phyloP scores from a whole-genome alignment of 2,329 filamentous ascomycete genomes.

The Aureobasidium namibiae region DNA sequence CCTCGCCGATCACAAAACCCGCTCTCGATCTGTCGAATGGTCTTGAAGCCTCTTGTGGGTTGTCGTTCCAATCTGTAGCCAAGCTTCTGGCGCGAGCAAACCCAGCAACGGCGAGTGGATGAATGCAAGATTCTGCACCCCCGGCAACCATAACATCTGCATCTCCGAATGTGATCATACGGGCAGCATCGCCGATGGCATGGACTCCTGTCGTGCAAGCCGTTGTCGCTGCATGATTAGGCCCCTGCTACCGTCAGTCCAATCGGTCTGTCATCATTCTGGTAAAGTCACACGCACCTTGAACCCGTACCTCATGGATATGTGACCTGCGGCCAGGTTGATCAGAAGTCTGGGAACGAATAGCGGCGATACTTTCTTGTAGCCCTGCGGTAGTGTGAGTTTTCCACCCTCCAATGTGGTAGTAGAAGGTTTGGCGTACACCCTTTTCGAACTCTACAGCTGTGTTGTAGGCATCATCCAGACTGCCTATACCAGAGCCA shows the following conservation, averaged over 20 bases:
- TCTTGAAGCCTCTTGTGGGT: conserved; percentile 63
- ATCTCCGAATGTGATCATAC: conserved; percentile 84
- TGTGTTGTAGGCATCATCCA: conserved; percentile 83
- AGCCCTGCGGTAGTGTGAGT: conserved; percentile 51
- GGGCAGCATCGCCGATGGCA: conserved; percentile 86
- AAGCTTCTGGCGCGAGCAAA: conserved; percentile 84
- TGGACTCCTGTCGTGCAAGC: conserved; percentile 95
- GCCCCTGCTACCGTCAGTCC: conserved; percentile 51
- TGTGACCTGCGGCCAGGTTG: conserved; percentile 89
- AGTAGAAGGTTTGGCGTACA: conserved; percentile 41
- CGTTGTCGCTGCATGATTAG: conserved; percentile 87
- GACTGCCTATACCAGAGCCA: conserved; percentile 89
- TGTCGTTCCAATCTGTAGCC: conserved; percentile 69
- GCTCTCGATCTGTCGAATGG: conserved; percentile 75
- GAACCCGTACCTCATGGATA: conserved; percentile 87
- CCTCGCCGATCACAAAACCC: conserved; percentile 91
- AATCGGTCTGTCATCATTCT: background rate
- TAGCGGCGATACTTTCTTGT: conserved; percentile 83
- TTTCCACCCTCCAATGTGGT: too few relatives aligned
- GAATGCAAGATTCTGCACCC: conserved; percentile 89
- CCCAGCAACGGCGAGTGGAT: conserved; percentile 84
- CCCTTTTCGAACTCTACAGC: conserved; percentile 66
- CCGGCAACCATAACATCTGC: conserved; percentile 96
- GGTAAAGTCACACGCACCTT: conserved; percentile 39
- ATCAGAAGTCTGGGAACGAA: conserved; percentile 91